Percentiles rank a stretch among this genome's conserved stretches.
phyloP scores from a whole-genome alignment of 1,284 basidiomycete genomes.

The Ceraceosorus guamensis region DNA sequence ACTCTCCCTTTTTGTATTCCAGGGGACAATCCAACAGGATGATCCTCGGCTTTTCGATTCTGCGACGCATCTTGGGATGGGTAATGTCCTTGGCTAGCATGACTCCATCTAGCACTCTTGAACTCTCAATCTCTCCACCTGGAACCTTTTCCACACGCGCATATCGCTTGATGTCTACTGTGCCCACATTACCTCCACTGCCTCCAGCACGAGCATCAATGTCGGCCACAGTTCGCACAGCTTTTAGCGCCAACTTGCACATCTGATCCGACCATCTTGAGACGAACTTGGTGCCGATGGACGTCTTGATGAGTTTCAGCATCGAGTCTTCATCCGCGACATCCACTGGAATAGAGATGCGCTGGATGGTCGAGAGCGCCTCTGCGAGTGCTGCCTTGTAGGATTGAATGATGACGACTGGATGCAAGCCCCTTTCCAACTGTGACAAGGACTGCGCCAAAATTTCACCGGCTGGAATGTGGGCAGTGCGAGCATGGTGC shows the following conservation, averaged over 20 bases:
- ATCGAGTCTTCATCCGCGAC: slow-evolving; percentile 79
- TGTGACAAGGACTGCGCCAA: slow-evolving; percentile 88
- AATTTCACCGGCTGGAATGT: slow-evolving; percentile 80
- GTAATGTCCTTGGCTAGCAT: slow-evolving; percentile 99
- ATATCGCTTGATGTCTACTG: slow-evolving; percentile 96
- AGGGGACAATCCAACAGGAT: slow-evolving; percentile 89
- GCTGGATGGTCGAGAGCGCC: slow-evolving; percentile 77
- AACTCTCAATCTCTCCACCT: slow-evolving; percentile 93
- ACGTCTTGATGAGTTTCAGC: slow-evolving; percentile 94
- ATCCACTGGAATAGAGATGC: slow-evolving; percentile 84
- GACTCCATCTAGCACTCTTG: slow-evolving; percentile 76
- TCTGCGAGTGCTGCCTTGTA: slow-evolving; percentile 92
- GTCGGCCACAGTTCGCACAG: slow-evolving; percentile 71
- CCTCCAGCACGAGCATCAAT: slow-evolving; percentile 54
- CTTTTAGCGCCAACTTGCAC: slow-evolving; percentile 88
- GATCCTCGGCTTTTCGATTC: slow-evolving; percentile 84
- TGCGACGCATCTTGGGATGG: slow-evolving; percentile 88
- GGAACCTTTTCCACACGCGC: slow-evolving; percentile 95
- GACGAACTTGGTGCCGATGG: slow-evolving; percentile 98
- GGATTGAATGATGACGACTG: slow-evolving; percentile 95
- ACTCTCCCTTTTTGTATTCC: slow-evolving; percentile 99
- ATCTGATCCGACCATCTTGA: slow-evolving; percentile 94
- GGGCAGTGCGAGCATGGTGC: not conserved
- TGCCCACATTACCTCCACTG: slow-evolving; percentile 49
- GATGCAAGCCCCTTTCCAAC: slow-evolving; percentile 92